These are phyloP conservation scores for Fusarium mexicanum DNA, from an alignment of 2,329 filamentous ascomycete genomes.

Conservation along the genomic window DNA sequence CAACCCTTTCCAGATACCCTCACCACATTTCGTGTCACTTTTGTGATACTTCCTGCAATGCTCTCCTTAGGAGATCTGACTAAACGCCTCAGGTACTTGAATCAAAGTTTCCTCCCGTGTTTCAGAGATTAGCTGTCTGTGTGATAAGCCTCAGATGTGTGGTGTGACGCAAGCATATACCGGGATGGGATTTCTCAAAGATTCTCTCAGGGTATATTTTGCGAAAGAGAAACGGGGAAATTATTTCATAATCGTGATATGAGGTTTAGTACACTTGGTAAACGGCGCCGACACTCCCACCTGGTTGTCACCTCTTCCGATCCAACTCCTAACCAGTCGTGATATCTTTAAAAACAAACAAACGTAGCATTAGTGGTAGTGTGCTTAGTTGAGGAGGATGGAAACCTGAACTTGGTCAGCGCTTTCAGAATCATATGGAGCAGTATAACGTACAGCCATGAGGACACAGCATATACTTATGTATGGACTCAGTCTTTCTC, in stretches of 20 bases:
- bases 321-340: conserved; percentile 36
- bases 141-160: not conserved
- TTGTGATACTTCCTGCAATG: not conserved
- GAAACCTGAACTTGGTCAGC: conserved; percentile 44
- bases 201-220: not conserved
- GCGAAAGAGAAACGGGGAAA: not conserved
- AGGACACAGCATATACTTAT: conserved; percentile 91
- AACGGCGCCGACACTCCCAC: conserved; percentile 11
- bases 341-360: conserved; percentile 30
- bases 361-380: conserved; percentile 15
- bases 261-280: conserved; percentile 17
- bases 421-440: not conserved
- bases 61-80: not conserved
- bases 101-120: not conserved
- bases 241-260: conserved; percentile 20
- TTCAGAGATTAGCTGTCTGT: conserved; percentile 2
- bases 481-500: conserved; percentile 93
- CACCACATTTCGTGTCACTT: not conserved
- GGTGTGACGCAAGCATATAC: conserved; percentile 23
- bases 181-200: not conserved
- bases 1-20: not conserved
- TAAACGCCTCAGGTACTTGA: not conserved
- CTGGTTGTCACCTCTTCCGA: conserved; percentile 2
- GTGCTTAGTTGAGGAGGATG: conserved; percentile 51
- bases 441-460: conserved; percentile 78